Base-by-base conservation (phyloP, 2,329 filamentous ascomycete genomes). In the Penicillium sp. region DNA sequence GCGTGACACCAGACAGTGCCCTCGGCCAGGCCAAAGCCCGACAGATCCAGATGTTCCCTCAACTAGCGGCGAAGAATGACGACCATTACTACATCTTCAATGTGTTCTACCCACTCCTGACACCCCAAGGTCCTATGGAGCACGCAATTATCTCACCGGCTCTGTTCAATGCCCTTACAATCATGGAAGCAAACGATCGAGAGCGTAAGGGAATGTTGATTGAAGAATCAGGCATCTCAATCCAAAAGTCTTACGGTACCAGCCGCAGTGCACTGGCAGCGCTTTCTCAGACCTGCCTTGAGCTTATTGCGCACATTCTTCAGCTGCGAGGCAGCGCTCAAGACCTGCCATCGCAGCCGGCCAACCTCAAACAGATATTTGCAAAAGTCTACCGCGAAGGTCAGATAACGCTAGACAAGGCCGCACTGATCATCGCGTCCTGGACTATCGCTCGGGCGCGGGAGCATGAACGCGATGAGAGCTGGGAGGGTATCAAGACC, bases 61-160 rank as follows among this genome's bases (percentile, higher is more conserved):
- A 70, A 25, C 51, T 67, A 18, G 60, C 61, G n/a, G 68, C 64
- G 11, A 60, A 65, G 7, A 51, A 46, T 3, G 69, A 74, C 27
- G 67, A 75, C 35, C 72, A 72, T 47, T 78, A 75, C 55, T 78
- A 77, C 53, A 72, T 78, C 15, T 77, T 78, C 61, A 77, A 75
- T 52, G 59, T 75, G n/a, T 73, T 69, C 48, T 77, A 78, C 59
- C 76, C 76, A n/a, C 66, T 75, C 12, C 62, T 74, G 12, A 67
- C 63, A 6, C 67, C 67, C 0, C 55, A 70, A 14, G 63, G 61
- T 6, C 57, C 64, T 2, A 67, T 77, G 64, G 76, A 79, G 53
- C 66, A 70, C 47, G 70, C 73, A 0, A 66, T 78, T 20, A 77
- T 79, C 56, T 78, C 76, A 1, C 71, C 71, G 4, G 73, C 74